Evolutionary conservation across 805 yeast species (phyloP).

Genomic region (Wickerhamiella nectarea): DNA sequence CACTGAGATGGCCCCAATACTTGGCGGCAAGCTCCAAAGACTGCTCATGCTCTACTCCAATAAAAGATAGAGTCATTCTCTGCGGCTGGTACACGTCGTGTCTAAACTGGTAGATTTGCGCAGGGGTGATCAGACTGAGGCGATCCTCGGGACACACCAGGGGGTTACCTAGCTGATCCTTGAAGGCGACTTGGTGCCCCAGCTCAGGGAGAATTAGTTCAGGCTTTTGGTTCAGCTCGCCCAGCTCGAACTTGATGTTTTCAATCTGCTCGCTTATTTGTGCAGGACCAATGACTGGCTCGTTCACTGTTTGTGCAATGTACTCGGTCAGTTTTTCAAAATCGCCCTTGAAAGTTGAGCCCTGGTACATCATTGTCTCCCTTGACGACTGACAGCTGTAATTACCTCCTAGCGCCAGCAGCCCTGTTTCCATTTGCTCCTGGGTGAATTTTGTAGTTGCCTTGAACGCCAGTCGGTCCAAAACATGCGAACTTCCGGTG

Average conservation of each 20-base stretch:
- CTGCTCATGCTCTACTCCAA: constrained; percentile 60
- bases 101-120: constrained; percentile 47
- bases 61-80: constrained; percentile 70
- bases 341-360: constrained; percentile 81
- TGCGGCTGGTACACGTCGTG: constrained; percentile 60
- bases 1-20: constrained; percentile 49
- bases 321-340: constrained; percentile 64
- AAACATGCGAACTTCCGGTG: constrained; percentile 68
- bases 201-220: constrained; percentile 80
- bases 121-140: constrained; percentile 40
- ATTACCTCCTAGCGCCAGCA: constrained; percentile 82
- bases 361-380: constrained; percentile 86
- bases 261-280: constrained; percentile 63
- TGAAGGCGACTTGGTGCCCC: constrained; percentile 73
- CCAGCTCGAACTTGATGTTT: constrained; percentile 68
- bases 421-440: constrained; percentile 53
- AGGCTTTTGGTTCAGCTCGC: constrained; percentile 69
- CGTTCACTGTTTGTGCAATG: constrained; percentile 62
- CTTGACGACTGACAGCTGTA: constrained; percentile 86
- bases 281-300: constrained; percentile 50
- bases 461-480: constrained; percentile 68
- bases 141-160: constrained; percentile 65
- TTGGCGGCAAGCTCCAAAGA: constrained; percentile 53
- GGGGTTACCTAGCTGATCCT: constrained; percentile 73
- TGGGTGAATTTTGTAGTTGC: constrained; percentile 32